Evolutionary conservation across 306 rosid genomes (phyloP).

Genomic region (Cucurbita moschata): DNA sequence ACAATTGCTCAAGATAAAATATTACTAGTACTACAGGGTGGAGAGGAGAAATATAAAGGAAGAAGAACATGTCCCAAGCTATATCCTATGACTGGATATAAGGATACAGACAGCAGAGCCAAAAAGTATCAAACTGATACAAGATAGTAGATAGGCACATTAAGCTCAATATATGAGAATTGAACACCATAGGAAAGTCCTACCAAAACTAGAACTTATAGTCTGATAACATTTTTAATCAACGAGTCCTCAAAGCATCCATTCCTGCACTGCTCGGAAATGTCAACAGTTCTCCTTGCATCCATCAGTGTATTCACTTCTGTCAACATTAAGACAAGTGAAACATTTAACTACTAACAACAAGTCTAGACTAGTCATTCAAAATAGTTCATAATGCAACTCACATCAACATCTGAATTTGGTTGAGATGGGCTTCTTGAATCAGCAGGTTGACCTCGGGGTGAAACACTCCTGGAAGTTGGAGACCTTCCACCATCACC

Average conservation of each 20-base stretch:
- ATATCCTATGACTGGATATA: conserved; percentile 1
- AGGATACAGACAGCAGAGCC: conserved; percentile 26
- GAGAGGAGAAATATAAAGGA: neutral
- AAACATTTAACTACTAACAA: neutral
- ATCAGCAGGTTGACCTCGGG: conserved; percentile 26
- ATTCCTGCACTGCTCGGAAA: conserved; percentile 13
- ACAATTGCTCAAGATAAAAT: neutral
- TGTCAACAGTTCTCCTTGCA: conserved; percentile 11
- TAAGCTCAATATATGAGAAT: conserved; percentile 25
- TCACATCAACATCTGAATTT: conserved; percentile 51
- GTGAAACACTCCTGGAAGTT: conserved; percentile 50
- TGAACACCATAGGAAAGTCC: conserved; percentile 31
- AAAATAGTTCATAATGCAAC: conserved; percentile 11
- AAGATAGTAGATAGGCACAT: conserved; percentile 2
- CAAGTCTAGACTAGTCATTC: neutral
- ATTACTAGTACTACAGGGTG: neutral
- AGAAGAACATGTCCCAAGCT: neutral
- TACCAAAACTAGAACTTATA: conserved; percentile 46
- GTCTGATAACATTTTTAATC: conserved; percentile 28
- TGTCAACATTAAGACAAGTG: neutral
- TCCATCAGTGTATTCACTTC: neutral
- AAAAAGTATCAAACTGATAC: conserved; percentile 14
- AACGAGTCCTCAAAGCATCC: conserved; percentile 31
- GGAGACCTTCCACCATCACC: conserved; percentile 34
- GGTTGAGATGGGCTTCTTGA: conserved; percentile 47